Conservation (phyloP, 2,329 filamentous ascomycete genomes). For the Neofusicoccum parvum region DNA sequence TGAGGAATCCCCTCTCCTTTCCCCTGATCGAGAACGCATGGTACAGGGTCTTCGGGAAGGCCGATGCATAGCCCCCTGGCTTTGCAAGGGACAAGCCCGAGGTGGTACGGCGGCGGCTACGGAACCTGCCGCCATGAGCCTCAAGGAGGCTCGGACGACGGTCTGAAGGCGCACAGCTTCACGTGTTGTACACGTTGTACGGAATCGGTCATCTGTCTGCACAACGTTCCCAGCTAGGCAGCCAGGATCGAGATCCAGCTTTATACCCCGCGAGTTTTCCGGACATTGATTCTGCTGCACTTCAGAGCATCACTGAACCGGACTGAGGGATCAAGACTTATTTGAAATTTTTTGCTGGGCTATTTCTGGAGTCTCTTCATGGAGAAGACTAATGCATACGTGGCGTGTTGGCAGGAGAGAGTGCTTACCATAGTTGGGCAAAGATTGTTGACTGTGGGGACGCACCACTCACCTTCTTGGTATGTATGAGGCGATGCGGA, state of each 20-base stretch:
- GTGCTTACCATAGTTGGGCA: slow-evolving; percentile 51
- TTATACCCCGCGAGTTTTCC: not conserved
- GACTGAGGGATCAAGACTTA: not conserved
- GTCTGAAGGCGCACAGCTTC: not conserved
- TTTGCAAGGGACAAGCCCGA: no score
- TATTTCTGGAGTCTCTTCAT: not conserved
- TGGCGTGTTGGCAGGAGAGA: slow-evolving; percentile 27
- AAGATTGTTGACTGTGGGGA: slow-evolving; percentile 60
- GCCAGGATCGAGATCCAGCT: no score
- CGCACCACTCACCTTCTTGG: slow-evolving; percentile 54
- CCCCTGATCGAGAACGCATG: no score
- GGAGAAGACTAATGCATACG: not conserved
- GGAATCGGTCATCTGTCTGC: not conserved
- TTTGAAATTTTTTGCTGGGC: not conserved
- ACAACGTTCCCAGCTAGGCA: not conserved
- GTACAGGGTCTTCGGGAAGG: not conserved
- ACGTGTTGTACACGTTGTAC: not conserved
- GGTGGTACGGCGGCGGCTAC: not conserved
- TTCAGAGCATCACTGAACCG: not conserved
- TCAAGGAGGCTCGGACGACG: not conserved
- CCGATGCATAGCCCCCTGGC: no score
- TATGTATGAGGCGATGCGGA: slow-evolving; percentile 23
- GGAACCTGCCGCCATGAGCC: not conserved
- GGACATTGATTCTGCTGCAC: not conserved
- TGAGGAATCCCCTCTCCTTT: slow-evolving; percentile 23